Base-by-base conservation (phyloP, 352 stramenopile genomes). In the Phytophthora rubi region DNA sequence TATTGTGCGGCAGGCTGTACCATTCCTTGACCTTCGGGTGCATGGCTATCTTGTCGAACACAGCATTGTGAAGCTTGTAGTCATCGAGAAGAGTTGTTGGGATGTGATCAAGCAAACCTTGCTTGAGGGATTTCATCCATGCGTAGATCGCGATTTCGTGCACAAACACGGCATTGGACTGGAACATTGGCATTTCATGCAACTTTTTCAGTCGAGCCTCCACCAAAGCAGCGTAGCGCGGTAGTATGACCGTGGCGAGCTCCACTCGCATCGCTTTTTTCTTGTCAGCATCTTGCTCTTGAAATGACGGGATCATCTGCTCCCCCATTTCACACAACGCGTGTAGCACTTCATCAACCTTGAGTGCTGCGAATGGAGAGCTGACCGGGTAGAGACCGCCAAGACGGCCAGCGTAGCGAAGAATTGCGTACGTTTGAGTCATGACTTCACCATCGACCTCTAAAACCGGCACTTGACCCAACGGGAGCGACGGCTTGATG, bases 341-440 rank as follows among this genome's bases (percentile, higher is more conserved):
- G 32, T 80, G 65, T 53, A 91, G 28, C 23, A 92, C 60, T 55
- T 92, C 85, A 54, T 92, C 82, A 21, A 92, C 62, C 37, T 79
- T 76, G 28, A 88, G 61, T 18, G 86, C 75, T 2, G 73, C 70
- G 8, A 85, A 59, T 0, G 75, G 56, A 9, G 84, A 64, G 48
- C 68, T 80, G 8, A 52, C 55, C 0, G 83, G 82, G 61, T 91
- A 92, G 39, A 92, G 75, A 13, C 75, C 69, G 3, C 62, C 71
- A n/a, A 92, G 70, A 3, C 82, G 78, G 1, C 90, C 90, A 13
- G 79, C 86, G 47, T 86, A 95, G 2, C 86, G 81, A 13, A 95
- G 62, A 6, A 94, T 88, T 4, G 83, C 81, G 23, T 81, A 63
- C n/a, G 77, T 83, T 67, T 95, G 85, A 0, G 76, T 79, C 47